phyloP scores from a whole-genome alignment of 148 eudicot genomes.

The Fallopia convolvulus region DNA sequence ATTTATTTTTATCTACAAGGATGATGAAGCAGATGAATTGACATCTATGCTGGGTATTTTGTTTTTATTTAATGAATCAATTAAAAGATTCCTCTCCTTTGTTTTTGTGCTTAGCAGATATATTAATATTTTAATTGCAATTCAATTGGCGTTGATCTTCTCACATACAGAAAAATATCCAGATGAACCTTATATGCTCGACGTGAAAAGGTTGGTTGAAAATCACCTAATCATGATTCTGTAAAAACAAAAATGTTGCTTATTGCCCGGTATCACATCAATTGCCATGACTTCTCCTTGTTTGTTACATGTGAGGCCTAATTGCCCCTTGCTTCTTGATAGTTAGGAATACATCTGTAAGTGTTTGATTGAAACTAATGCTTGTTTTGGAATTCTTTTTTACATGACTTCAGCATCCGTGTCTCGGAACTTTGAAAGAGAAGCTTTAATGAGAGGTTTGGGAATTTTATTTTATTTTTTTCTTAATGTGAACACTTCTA shows the following conservation, averaged over 20 bases:
- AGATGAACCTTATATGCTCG: too few relatives aligned
- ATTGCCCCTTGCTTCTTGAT: background rate
- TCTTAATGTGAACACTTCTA: too few relatives aligned
- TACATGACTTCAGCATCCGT: slow-evolving; percentile 43
- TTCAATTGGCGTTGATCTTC: too few relatives aligned
- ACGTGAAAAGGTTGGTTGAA: too few relatives aligned
- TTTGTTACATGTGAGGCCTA: background rate
- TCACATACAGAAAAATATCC: too few relatives aligned
- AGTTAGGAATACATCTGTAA: background rate
- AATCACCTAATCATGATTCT: too few relatives aligned
- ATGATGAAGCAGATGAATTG: slow-evolving; percentile 56
- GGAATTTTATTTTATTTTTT: background rate
- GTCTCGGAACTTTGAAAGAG: slow-evolving; percentile 66
- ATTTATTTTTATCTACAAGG: slow-evolving; percentile 37
- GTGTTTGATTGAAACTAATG: background rate
- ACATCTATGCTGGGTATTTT: slow-evolving; percentile 40
- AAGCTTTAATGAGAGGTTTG: slow-evolving; percentile 76
- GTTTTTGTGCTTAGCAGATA: too few relatives aligned
- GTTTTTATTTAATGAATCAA: background rate
- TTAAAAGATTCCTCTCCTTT: too few relatives aligned
- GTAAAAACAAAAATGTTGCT: too few relatives aligned
- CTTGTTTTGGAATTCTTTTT: slow-evolving; percentile 9
- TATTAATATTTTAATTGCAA: too few relatives aligned
- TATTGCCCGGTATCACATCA: background rate
- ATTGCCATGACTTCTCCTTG: background rate